phyloP scores from a whole-genome alignment of 2,329 filamentous ascomycete genomes.

The Calonectria hawksworthii region DNA sequence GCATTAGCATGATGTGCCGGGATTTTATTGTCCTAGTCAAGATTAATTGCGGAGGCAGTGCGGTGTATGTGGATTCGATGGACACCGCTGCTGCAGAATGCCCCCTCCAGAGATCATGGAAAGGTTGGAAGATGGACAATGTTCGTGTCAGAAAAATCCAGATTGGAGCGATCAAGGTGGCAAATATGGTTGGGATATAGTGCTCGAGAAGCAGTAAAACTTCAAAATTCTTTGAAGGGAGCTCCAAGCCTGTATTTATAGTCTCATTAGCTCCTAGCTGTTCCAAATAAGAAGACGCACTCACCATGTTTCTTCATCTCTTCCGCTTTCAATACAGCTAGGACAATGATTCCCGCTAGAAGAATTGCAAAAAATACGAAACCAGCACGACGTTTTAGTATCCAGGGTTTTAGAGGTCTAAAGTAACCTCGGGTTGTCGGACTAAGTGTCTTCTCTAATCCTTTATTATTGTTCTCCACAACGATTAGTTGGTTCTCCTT shows the following conservation, averaged over 20 bases:
- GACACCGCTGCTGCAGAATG: background rate
- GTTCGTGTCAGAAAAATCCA: conserved; percentile 16
- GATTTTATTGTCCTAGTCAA: background rate
- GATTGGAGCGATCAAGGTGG: conserved; percentile 10
- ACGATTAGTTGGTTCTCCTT: background rate
- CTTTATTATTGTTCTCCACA: background rate
- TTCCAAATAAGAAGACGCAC: background rate
- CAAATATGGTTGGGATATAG: conserved; percentile 16
- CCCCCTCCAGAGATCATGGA: conserved; percentile 8
- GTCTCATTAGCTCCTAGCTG: background rate
- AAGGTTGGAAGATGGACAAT: conserved; percentile 18
- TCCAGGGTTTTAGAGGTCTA: background rate
- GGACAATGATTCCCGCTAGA: background rate
- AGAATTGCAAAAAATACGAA: background rate
- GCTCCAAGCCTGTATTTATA: background rate
- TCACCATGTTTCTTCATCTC: background rate
- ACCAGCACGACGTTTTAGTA: background rate
- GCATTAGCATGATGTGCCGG: background rate
- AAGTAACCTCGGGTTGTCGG: background rate
- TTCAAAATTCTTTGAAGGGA: conserved; percentile 8
- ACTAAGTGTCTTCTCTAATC: background rate
- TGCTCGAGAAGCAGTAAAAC: conserved; percentile 6
- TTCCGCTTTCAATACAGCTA: background rate
- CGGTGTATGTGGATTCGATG: background rate
- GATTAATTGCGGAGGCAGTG: conserved; percentile 16